These are phyloP conservation scores for Vitis rupestris DNA, from an alignment of 164 flowering plant species.

Conservation along the genomic window DNA sequence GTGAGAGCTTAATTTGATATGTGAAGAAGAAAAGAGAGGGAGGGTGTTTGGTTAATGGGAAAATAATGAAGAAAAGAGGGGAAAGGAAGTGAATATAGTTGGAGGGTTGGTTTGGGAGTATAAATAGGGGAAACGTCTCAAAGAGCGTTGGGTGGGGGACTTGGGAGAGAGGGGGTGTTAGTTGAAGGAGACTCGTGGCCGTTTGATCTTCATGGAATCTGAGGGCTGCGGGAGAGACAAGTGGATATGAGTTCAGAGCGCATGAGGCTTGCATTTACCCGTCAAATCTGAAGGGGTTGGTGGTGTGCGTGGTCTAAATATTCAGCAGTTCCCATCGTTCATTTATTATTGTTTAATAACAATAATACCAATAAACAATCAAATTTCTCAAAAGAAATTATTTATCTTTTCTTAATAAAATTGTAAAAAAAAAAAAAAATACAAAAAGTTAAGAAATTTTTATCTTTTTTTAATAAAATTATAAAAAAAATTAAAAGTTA, in stretches of 20 bases:
- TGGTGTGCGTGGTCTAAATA: background rate
- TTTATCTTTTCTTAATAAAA: no score
- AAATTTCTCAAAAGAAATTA: no score
- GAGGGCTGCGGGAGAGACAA: conserved; percentile 9
- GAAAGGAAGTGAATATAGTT: background rate
- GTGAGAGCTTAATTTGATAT: no score
- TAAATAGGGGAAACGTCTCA: conserved; percentile 20
- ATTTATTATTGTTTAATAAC: background rate
- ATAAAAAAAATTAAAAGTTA: no score
- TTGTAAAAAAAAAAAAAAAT: no score
- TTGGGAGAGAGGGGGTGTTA: conserved; percentile 21
- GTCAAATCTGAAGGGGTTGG: conserved; percentile 9
- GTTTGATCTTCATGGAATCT: conserved; percentile 15
- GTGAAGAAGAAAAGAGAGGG: no score
- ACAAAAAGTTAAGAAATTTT: no score
- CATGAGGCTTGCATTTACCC: conserved; percentile 7
- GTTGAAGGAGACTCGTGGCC: conserved; percentile 17
- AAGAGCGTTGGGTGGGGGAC: conserved; percentile 18
- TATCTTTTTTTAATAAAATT: no score
- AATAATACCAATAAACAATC: no score
- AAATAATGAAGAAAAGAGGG: background rate
- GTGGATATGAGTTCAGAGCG: conserved; percentile 9
- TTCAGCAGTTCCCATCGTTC: background rate
- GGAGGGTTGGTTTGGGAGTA: background rate
- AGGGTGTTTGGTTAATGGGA: conserved; percentile 6